Base-by-base conservation (phyloP, 139 green algal genomes). In the Chlamydomonas incerta region DNA sequence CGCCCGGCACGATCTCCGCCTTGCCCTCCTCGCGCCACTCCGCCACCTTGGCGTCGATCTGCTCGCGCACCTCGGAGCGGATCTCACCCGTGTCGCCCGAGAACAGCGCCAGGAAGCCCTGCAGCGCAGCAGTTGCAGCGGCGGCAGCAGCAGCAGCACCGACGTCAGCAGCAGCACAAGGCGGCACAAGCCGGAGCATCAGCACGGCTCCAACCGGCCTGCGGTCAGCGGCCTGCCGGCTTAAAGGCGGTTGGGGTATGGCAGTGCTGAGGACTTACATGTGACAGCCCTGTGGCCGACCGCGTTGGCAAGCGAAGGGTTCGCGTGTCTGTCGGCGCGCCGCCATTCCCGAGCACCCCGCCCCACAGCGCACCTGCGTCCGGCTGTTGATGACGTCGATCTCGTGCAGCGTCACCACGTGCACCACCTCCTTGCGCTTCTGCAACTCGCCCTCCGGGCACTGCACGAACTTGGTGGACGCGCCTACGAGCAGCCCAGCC, bases 11-110 rank as follows among this genome's bases (percentile, higher is more conserved):
- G 50, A 99, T 98, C 76, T 99, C 98, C 2, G 98, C 98, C 90
- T 99, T 99, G 85, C 98, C 98, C 91, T 99, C 98, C 89, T 99
- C 98, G 29, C 97, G 92, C 98, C 98, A 99, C 92, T 99, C 97
- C 2, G 96, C 92, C 28, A 97, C 87, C 82, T 92, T 98, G 63
- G 71, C 67, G 89, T 98, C 94, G 63, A 98, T 98, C 92, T 98
- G 96, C 90, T 97, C 95, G 29, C 96, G 87, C 70, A 99, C 96
- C 89, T 99, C 98, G 29, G 92, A 69, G 29, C 98, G 93, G 85
- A 99, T 99, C 88, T 99, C 98, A 0, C 98, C 98, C 4, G 97
- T 99, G 92, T 99, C 98, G 20, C 98, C 98, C 24, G 94, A 93
- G 92, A 99, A 99, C 66, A 99, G 91, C 26, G 98, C 98, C 80